phyloP scores from a whole-genome alignment of 176 grass and related monocot species.

The Raddia guianensis region DNA sequence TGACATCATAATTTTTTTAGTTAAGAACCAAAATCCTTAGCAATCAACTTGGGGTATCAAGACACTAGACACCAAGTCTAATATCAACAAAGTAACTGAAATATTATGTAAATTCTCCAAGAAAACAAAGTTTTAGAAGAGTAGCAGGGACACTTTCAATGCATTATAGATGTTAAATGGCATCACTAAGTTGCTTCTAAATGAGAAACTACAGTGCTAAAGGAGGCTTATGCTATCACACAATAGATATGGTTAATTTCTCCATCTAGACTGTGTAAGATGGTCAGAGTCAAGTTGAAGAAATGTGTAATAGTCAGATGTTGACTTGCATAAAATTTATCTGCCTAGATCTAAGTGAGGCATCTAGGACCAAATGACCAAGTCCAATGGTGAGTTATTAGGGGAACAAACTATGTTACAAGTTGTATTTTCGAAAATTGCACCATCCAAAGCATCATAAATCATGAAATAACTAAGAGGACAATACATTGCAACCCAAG shows the following conservation, averaged over 20 bases:
- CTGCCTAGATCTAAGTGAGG: too few species aligned
- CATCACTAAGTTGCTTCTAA: neutral
- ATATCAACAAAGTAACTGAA: neutral
- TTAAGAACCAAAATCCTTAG: neutral
- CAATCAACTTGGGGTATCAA: neutral
- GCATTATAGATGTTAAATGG: neutral
- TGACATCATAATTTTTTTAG: neutral
- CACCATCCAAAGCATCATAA: conserved; percentile 12
- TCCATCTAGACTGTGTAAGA: neutral
- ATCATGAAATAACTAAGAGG: conserved; percentile 14
- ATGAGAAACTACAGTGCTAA: conserved; percentile 14
- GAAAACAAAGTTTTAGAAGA: neutral
- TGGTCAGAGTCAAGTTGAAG: neutral
- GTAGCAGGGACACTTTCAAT: conserved; percentile 6
- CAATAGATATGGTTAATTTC: neutral
- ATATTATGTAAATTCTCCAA: neutral
- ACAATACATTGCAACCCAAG: neutral
- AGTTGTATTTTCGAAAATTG: conserved; percentile 20
- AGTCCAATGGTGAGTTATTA: conserved; percentile 1
- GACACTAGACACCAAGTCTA: neutral
- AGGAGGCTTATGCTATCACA: conserved; percentile 4
- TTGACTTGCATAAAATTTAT: too few species aligned
- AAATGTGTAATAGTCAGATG: neutral
- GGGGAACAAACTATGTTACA: neutral
- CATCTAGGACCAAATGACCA: neutral